phyloP scores from a whole-genome alignment of 345 rosid genomes.

The Sisymbrium irio region DNA sequence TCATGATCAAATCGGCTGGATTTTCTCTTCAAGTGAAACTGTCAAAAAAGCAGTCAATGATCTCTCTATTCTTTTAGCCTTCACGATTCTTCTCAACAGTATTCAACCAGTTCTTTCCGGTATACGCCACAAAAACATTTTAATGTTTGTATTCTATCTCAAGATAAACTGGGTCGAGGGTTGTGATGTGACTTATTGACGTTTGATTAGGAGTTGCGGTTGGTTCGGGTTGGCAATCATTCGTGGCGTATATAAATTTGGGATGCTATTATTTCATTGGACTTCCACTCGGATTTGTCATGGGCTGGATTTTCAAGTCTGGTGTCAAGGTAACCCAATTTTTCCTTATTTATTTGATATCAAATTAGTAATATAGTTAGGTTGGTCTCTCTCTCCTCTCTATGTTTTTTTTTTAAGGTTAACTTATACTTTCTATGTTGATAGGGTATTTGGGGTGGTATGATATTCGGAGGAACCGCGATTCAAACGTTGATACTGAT shows the following conservation, averaged over 20 bases:
- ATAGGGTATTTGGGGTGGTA: conserved; percentile 75
- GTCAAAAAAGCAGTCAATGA: conserved; percentile 55
- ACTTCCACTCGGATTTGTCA: conserved; percentile 58
- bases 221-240: conserved; percentile 76
- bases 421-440: not conserved
- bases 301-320: conserved; percentile 55
- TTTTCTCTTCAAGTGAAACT: conserved; percentile 57
- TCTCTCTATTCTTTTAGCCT: conserved; percentile 69
- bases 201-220: conserved; percentile 61
- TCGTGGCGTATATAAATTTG: conserved; percentile 59
- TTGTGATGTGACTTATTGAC: not conserved
- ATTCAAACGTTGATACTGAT: conserved; percentile 54
- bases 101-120: conserved; percentile 88
- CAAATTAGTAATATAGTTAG: not conserved
- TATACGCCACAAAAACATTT: conserved; percentile 4
- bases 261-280: conserved; percentile 68
- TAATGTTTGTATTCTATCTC: too few relatives aligned
- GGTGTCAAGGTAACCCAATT: conserved; percentile 28
- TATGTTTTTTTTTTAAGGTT: too few relatives aligned
- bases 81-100: conserved; percentile 81
- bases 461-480: conserved; percentile 66
- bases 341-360: not conserved
- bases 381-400: not conserved
- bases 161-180: not conserved
- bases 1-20: conserved; percentile 45